These are phyloP conservation scores for Mesembryanthemum crystallinum DNA, from an alignment of 148 eudicot genomes.

Conservation along the genomic window DNA sequence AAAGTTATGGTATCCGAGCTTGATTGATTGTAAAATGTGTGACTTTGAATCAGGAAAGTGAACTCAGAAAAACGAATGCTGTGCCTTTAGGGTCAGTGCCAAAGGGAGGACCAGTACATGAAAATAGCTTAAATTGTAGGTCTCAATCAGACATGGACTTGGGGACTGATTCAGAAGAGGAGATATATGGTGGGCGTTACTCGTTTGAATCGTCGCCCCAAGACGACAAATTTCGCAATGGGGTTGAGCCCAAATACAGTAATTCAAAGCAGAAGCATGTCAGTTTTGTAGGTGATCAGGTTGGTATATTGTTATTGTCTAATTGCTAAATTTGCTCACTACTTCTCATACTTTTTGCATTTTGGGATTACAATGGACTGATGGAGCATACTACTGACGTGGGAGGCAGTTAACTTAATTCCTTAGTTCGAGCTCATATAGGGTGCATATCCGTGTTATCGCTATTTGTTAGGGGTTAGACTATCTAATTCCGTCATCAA, in stretches of 20 bases:
- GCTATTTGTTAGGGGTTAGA: neutral
- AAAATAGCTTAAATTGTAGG: conserved; percentile 15
- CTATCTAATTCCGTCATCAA: neutral
- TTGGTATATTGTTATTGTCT: conserved; percentile 9
- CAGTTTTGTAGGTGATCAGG: conserved; percentile 24
- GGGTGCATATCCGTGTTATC: neutral
- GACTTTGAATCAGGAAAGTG: conserved; percentile 34
- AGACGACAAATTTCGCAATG: conserved; percentile 20
- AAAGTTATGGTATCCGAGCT: neutral
- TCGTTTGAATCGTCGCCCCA: conserved; percentile 30
- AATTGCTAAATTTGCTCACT: conserved; percentile 11
- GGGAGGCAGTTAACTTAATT: neutral
- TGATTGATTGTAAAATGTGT: conserved; percentile 16
- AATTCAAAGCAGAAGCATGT: conserved; percentile 8
- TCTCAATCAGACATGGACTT: conserved; percentile 33
- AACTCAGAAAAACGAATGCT: conserved; percentile 27
- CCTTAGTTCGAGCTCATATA: neutral
- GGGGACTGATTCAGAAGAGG: conserved; percentile 29
- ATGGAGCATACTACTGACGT: neutral
- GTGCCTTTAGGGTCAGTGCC: conserved; percentile 19
- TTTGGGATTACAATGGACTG: conserved; percentile 13
- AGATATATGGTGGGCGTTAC: conserved; percentile 23
- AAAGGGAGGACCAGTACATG: conserved; percentile 19
- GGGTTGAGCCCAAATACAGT: conserved; percentile 1
- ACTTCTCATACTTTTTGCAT: neutral